Evolutionary conservation across 2,329 filamentous ascomycete genomes (phyloP).

Genomic region (Penicillium polonicum): DNA sequence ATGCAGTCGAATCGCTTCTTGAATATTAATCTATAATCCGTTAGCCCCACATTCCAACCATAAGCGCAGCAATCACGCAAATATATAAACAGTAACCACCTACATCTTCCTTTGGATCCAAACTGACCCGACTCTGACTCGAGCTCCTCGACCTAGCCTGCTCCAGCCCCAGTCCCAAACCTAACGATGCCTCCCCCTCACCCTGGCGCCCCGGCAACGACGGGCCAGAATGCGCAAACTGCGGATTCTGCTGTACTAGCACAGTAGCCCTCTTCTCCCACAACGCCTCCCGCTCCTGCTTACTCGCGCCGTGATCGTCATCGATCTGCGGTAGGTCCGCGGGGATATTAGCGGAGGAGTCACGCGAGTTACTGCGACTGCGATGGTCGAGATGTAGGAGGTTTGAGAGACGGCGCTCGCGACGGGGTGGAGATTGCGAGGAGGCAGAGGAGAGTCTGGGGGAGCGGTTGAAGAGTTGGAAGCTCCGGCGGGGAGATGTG

Average conservation of each 20-base stretch:
- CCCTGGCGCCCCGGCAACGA: slow-evolving; percentile 17
- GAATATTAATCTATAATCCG: slow-evolving; percentile 62
- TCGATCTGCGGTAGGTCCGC: slow-evolving; percentile 73
- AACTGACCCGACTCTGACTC: slow-evolving; percentile 30
- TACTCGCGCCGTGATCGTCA: slow-evolving; percentile 46
- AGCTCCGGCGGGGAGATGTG: slow-evolving; percentile 37
- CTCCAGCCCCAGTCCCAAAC: not conserved
- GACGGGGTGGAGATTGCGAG: slow-evolving; percentile 27
- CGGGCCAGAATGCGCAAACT: slow-evolving; percentile 42
- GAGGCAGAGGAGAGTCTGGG: slow-evolving; percentile 28
- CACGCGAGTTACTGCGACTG: slow-evolving; percentile 33
- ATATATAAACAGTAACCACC: slow-evolving; percentile 9
- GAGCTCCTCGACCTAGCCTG: slow-evolving; percentile 32
- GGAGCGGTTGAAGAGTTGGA: slow-evolving; percentile 35
- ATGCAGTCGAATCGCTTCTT: slow-evolving; percentile 92
- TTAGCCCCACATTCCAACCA: slow-evolving; percentile 1
- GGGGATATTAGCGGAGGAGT: slow-evolving; percentile 68
- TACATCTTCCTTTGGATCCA: slow-evolving; percentile 40
- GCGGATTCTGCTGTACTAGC: slow-evolving; percentile 62
- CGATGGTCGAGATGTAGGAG: slow-evolving; percentile 37
- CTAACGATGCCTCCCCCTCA: not conserved
- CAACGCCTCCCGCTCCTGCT: slow-evolving; percentile 63
- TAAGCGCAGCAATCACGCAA: not conserved
- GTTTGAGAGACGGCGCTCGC: slow-evolving; percentile 36
- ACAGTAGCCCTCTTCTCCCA: slow-evolving; percentile 96